These are phyloP conservation scores for Stentor coeruleus DNA, from an alignment of 73 alveolate species.

Conservation along the genomic window DNA sequence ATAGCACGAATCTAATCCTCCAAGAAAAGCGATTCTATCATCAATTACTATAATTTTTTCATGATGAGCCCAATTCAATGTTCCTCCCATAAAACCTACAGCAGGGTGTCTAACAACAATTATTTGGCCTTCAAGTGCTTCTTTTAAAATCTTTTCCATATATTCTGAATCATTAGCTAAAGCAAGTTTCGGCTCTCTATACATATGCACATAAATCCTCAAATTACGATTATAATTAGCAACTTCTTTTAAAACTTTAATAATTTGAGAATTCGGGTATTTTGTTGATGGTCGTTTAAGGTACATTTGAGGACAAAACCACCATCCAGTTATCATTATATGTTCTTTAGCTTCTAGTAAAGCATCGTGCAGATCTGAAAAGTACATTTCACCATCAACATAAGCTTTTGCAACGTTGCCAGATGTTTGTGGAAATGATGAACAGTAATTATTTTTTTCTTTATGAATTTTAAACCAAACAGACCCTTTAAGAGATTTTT, in stretches of 20 bases:
- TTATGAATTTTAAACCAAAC: conserved; percentile 26
- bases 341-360: conserved; percentile 50
- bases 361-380: conserved; percentile 6
- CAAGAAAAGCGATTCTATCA: conserved; percentile 79
- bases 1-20: conserved; percentile 93
- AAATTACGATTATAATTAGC: conserved; percentile 84
- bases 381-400: conserved; percentile 57
- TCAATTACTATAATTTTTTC: conserved; percentile 91
- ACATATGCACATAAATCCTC: conserved; percentile 54
- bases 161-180: conserved; percentile 58
- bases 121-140: conserved; percentile 74
- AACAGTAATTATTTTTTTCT: conserved; percentile 28
- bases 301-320: conserved; percentile 84
- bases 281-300: conserved; percentile 49
- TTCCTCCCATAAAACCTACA: conserved; percentile 37
- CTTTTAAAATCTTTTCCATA: conserved; percentile 58
- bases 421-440: conserved; percentile 43
- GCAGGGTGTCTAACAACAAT: conserved; percentile 84
- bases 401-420: conserved; percentile 35
- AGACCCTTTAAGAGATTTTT: conserved; percentile 22
- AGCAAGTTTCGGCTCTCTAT: conserved; percentile 69
- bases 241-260: not conserved
- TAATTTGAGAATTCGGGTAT: not conserved
- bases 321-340: conserved; percentile 84
- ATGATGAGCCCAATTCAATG: conserved; percentile 92